phyloP scores from a whole-genome alignment of 23 red algal genomes.

The Chondrus crispus region DNA sequence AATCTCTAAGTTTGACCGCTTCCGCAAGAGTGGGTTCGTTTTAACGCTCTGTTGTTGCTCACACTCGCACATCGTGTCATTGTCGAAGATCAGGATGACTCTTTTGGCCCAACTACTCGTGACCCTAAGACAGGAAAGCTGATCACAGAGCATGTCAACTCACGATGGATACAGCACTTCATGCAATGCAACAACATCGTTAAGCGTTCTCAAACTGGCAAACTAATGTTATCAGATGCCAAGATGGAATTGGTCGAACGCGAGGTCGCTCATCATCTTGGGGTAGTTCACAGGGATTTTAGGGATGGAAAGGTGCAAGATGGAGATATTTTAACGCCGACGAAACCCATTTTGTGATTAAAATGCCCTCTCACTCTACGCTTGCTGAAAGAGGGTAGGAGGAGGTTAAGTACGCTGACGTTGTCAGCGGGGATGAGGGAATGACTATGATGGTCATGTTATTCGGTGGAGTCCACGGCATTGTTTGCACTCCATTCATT shows the following conservation, averaged over 20 bases:
- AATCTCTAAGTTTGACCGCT: background rate
- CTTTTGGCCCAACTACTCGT: too few species aligned
- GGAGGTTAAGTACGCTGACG: too few species aligned
- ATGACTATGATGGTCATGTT: too few species aligned
- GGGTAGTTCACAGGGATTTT: background rate
- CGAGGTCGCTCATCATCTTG: background rate
- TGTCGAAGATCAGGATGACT: too few species aligned
- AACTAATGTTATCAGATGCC: background rate
- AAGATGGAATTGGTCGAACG: background rate
- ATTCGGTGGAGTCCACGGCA: too few species aligned
- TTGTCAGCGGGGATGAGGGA: too few species aligned
- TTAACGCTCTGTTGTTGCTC: background rate
- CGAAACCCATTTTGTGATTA: background rate
- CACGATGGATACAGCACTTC: background rate
- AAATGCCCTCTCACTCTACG: too few species aligned
- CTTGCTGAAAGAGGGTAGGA: too few species aligned
- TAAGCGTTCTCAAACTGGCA: slow-evolving; percentile 2
- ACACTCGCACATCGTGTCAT: too few species aligned
- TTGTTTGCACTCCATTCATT: too few species aligned
- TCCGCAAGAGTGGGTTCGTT: slow-evolving; percentile 5
- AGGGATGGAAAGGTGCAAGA: background rate
- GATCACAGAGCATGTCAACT: too few species aligned
- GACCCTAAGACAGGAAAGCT: too few species aligned
- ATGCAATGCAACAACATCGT: background rate
- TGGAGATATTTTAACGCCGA: background rate